Conservation (phyloP, 78 protist species). For the Speleostelium caveatum region DNA sequence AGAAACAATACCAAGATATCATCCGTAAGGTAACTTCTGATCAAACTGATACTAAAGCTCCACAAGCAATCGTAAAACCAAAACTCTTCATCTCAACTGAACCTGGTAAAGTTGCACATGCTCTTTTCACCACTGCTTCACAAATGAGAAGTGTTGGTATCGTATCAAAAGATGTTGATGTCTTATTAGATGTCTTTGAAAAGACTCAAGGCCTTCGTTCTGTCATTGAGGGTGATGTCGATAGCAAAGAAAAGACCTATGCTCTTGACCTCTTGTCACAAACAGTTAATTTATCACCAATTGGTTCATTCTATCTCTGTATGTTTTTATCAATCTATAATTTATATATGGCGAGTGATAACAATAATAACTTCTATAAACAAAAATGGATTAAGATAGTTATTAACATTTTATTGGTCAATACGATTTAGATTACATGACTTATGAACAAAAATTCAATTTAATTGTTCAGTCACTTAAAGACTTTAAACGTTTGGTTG, state of each 20-base stretch:
- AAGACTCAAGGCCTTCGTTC: slow-evolving; percentile 7
- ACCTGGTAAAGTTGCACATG: slow-evolving; percentile 71
- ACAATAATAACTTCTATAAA: neutral
- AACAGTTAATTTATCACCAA: slow-evolving; percentile 34
- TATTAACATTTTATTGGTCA: neutral
- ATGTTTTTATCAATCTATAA: neutral
- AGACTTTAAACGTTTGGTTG: slow-evolving; percentile 61
- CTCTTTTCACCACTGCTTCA: slow-evolving; percentile 47
- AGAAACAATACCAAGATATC: neutral
- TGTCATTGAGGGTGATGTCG: slow-evolving; percentile 21
- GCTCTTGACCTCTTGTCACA: slow-evolving; percentile 18
- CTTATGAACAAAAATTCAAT: slow-evolving; percentile 35
- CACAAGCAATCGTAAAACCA: slow-evolving; percentile 49
- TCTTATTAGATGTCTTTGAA: neutral
- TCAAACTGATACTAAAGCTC: neutral
- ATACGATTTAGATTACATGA: slow-evolving; percentile 8
- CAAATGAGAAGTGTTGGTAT: slow-evolving; percentile 30
- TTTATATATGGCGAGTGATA: too few species aligned
- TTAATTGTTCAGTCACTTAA: slow-evolving; percentile 17
- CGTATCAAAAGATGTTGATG: slow-evolving; percentile 34
- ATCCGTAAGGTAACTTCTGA: neutral
- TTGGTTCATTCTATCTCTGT: slow-evolving; percentile 54
- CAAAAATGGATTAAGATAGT: neutral
- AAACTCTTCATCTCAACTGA: slow-evolving; percentile 16
- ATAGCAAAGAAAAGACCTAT: slow-evolving; percentile 13